Evolutionary conservation across 108 stramenopile species (phyloP), one percentile per base, ranked within the genome.

Genomic region (Chaetoceros tenuissimus): DNA sequence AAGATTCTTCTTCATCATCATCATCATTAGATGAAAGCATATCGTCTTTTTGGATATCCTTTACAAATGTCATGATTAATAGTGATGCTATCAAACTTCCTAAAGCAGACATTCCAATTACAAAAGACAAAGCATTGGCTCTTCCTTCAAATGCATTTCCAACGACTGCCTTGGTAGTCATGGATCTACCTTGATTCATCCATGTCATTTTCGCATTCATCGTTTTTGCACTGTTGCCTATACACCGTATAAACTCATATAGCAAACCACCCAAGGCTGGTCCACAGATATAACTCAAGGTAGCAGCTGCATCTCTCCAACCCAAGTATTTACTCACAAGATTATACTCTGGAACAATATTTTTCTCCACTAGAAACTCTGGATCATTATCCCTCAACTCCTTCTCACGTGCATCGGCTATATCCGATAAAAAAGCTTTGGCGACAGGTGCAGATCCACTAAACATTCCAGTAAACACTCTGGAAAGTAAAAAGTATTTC

Each of bases 391-490:
- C 17, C 34, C 5, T 74, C 59, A 25, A 28, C 46, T 30, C 44
- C 8, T 28, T 47, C 22, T 65, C 60, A 16, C 53, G 53, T 48
- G 69, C 71, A 43, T 71, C 66, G 50, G 77, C 81, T 25, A 68
- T 60, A 64, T 88, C 87, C 13, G 87, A 83, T 66, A 88, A 60
- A 67, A 75, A 88, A 13, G 87, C 87, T 63, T 88, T 88, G 34
- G 73, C 63, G 1, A 88, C 79, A n/a, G 87, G 87, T 40, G 68
- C 61, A 48, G 68, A 71, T 2, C 87, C 87, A 2, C 81, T 81
- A 72, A 80, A 80, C 27, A 71, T 63, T 3, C 87, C 87, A 16
- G 82, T 84, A 30, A 88, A 62, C 13, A 78, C 81, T 26, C 87
- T 63, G 0, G 78, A 51, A 27, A 70, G 67, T 24, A 88, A 52